A percentile compares a stretch with the other conserved stretches of the same genome.
Conservation (phyloP, 345 rosid species). For the Populus tremula region DNA sequence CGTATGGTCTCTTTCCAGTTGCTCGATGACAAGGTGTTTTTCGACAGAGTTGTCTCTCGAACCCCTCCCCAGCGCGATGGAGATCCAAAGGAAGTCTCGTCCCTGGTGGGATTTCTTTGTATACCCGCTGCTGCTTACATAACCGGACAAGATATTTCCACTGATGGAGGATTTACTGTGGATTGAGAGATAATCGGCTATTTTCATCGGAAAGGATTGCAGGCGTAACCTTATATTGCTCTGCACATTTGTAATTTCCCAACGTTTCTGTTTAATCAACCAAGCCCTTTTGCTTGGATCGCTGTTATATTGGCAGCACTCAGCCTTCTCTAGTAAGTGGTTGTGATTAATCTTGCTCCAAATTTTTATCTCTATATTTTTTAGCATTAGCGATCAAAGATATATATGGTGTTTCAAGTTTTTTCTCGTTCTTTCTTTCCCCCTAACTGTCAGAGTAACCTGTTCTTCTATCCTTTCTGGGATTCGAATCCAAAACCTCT, state of each 20-base stretch:
- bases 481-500: background rate
- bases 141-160: constrained; percentile 62
- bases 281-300: background rate
- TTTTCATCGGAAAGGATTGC: background rate
- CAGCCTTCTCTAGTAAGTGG: background rate
- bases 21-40: constrained; percentile 46
- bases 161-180: constrained; percentile 63
- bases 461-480: background rate
- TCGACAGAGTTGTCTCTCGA: constrained; percentile 45
- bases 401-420: no score
- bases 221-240: background rate
- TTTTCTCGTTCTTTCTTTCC: no score
- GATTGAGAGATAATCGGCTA: background rate
- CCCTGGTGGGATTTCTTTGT: constrained; percentile 64
- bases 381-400: no score
- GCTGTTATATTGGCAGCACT: background rate
- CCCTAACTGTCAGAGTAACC: background rate
- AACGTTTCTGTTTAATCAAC: background rate
- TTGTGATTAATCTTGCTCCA: background rate
- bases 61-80: constrained; percentile 78
- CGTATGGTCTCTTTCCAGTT: constrained; percentile 32
- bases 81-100: constrained; percentile 77
- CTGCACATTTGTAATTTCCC: background rate
- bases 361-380: background rate
- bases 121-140: constrained; percentile 75